phyloP scores from a whole-genome alignment of 495 filamentous ascomycete species.

The Penicillium paradoxum region DNA sequence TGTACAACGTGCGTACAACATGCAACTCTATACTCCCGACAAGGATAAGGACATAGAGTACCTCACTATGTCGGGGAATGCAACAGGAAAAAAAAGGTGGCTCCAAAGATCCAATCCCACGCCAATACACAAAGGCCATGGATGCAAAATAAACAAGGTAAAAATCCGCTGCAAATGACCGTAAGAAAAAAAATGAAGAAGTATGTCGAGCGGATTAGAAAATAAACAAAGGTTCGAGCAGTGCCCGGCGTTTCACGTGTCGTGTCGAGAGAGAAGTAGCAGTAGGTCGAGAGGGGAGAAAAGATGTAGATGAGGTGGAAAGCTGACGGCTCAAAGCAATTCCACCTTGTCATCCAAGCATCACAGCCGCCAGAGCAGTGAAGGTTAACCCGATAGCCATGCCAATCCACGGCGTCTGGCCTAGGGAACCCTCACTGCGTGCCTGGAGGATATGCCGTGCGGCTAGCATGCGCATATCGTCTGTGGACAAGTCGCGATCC shows the following conservation, averaged over 20 bases:
- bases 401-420: constrained; percentile 46
- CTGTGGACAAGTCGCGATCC: neutral
- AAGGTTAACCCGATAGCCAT: constrained; percentile 46
- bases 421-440: constrained; percentile 42
- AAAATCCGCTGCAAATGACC: constrained; percentile 10
- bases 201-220: neutral
- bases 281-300: constrained; percentile 9
- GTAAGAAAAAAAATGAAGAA: neutral
- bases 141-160: constrained; percentile 5
- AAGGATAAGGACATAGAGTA: neutral
- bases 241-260: constrained; percentile 8
- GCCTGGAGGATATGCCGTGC: constrained; percentile 25
- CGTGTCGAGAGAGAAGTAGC: constrained; percentile 7
- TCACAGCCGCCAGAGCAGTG: constrained; percentile 42
- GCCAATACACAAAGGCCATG: constrained; percentile 3
- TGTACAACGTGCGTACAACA: constrained; percentile 30
- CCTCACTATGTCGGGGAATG: constrained; percentile 9
- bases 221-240: neutral
- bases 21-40: constrained; percentile 26
- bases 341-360: constrained; percentile 29
- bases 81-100: constrained; percentile 16
- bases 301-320: neutral
- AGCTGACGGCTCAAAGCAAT: neutral
- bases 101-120: constrained; percentile 10
- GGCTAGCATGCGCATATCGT: constrained; percentile 4